phyloP scores from a whole-genome alignment of 306 rosid species.

The Prunus dulcis region DNA sequence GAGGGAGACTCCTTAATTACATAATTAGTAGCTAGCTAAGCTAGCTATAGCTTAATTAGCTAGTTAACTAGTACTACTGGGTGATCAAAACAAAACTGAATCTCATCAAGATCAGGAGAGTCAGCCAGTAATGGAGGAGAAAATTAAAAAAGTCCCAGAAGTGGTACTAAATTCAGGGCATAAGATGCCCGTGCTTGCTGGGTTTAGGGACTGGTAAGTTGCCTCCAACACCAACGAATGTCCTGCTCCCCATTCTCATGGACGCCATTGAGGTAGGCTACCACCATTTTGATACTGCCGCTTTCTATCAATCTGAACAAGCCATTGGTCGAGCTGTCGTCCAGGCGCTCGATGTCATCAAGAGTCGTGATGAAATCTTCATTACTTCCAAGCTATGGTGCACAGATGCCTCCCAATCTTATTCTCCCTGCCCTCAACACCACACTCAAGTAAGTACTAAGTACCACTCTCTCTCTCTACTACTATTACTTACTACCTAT shows the following conservation, averaged over 20 bases:
- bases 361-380: conserved; percentile 35
- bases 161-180: conserved; percentile 3
- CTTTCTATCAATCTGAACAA: conserved; percentile 44
- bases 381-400: conserved; percentile 50
- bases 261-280: conserved; percentile 50
- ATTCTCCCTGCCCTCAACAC: conserved; percentile 38
- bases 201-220: background rate
- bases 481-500: too few species aligned
- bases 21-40: too few species aligned
- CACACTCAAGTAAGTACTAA: conserved; percentile 20
- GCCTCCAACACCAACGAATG: background rate
- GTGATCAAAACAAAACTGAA: too few species aligned
- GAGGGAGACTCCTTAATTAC: too few species aligned
- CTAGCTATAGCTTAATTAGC: too few species aligned
- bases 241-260: conserved; percentile 5
- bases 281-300: conserved; percentile 51
- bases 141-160: background rate
- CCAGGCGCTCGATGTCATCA: conserved; percentile 38
- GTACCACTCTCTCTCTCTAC: too few species aligned
- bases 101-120: too few species aligned
- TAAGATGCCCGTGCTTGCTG: conserved; percentile 11
- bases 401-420: conserved; percentile 34
- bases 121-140: background rate
- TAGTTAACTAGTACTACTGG: too few species aligned
- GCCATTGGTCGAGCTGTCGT: conserved; percentile 36